phyloP scores from a whole-genome alignment of 2,329 filamentous ascomycete genomes.

The Pseudohalonectria lignicola region DNA sequence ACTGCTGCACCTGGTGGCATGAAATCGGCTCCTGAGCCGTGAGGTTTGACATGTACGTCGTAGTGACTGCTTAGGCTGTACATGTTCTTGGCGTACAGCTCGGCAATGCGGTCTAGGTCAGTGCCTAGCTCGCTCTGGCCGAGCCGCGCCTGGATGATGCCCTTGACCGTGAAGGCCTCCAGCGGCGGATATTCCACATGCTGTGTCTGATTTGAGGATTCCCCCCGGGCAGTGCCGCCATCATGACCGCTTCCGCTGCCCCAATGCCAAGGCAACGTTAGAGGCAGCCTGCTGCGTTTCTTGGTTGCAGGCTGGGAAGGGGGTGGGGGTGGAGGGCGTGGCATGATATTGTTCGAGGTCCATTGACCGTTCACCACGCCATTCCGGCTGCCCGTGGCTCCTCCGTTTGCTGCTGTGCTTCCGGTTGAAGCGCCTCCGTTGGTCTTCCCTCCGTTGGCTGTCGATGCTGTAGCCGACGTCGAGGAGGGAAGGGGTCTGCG shows the following conservation, averaged over 20 bases:
- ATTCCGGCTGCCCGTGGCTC: not conserved
- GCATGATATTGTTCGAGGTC: conserved; percentile 1
- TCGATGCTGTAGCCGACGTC: conserved; percentile 8
- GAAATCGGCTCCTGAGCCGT: conserved; percentile 44
- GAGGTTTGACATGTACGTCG: conserved; percentile 52
- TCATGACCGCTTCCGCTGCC: conserved; percentile 6
- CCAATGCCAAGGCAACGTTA: conserved; percentile 17
- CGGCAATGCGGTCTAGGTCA: conserved; percentile 53
- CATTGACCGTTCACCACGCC: conserved; percentile 1
- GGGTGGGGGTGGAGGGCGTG: conserved; percentile 1
- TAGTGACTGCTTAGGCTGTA: conserved; percentile 59
- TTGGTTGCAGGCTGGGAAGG: not conserved
- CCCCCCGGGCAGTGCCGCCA: conserved; percentile 1
- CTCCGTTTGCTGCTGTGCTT: not conserved
- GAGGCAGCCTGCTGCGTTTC: not conserved
- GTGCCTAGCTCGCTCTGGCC: conserved; percentile 36
- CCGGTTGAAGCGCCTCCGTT: not conserved
- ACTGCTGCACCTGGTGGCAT: conserved; percentile 12
- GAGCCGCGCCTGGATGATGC: conserved; percentile 40
- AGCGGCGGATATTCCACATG: conserved; percentile 43
- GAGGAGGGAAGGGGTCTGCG: conserved; percentile 17
- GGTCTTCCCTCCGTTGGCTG: not conserved
- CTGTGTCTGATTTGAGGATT: no score
- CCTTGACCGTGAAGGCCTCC: conserved; percentile 55
- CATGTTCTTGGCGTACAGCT: conserved; percentile 53